Evolutionary conservation across 148 eudicot genomes (phyloP).

Genomic region (Nepenthes mirabilis): DNA sequence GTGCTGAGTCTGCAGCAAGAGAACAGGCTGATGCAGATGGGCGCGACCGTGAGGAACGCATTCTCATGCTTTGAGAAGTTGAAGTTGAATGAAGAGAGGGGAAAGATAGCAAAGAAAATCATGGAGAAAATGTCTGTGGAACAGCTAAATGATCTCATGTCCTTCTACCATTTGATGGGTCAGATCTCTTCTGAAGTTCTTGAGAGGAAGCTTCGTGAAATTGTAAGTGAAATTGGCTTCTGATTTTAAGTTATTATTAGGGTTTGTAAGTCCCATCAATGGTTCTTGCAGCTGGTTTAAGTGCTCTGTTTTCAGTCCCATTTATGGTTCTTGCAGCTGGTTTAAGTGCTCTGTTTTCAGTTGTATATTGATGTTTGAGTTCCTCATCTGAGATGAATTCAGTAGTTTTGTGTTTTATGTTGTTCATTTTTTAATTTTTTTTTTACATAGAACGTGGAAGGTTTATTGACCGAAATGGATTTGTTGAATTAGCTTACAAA

Average conservation of each 20-base stretch:
- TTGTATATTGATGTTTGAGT: too few relatives aligned
- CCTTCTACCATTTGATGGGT: conserved; percentile 67
- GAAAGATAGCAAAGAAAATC: conserved; percentile 36
- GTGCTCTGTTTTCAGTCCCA: too few relatives aligned
- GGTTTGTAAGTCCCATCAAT: too few relatives aligned
- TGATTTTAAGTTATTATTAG: neutral
- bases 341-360: too few relatives aligned
- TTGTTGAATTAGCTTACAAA: too few relatives aligned
- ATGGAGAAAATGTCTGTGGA: conserved; percentile 58
- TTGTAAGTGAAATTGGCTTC: conserved; percentile 18
- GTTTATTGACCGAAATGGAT: too few relatives aligned
- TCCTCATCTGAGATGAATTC: too few relatives aligned
- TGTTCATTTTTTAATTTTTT: too few relatives aligned
- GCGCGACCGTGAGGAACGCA: conserved; percentile 71
- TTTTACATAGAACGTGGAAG: too few relatives aligned
- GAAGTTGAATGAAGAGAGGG: conserved; percentile 41
- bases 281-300: too few relatives aligned
- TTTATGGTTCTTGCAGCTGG: too few relatives aligned
- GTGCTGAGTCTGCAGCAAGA: conserved; percentile 48
- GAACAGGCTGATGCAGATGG: conserved; percentile 47
- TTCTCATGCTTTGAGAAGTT: conserved; percentile 30
- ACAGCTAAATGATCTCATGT: conserved; percentile 41
- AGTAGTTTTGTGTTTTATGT: too few relatives aligned
- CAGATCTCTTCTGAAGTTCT: conserved; percentile 45
- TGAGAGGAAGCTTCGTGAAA: conserved; percentile 39